Evolutionary conservation across 345 rosid genomes (phyloP).

Genomic region (Pistacia vera): DNA sequence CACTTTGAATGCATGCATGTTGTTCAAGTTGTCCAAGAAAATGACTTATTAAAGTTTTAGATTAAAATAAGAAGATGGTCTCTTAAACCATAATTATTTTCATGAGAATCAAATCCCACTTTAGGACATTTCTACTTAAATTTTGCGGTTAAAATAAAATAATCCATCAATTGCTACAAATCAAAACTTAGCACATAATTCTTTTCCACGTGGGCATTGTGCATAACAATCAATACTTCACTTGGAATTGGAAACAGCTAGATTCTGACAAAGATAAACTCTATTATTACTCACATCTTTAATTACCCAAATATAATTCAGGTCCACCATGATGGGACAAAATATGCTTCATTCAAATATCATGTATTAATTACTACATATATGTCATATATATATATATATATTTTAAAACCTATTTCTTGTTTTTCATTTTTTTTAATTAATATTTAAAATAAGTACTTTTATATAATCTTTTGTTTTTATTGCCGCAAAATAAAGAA

Average conservation of each 20-base stretch:
- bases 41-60: background rate
- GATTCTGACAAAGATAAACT: background rate
- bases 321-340: background rate
- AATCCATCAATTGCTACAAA: background rate
- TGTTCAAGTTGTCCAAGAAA: background rate
- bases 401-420: no score
- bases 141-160: background rate
- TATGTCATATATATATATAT: no score
- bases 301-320: background rate
- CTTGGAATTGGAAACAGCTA: constrained; percentile 13
- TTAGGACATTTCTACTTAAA: background rate
- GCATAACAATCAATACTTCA: background rate
- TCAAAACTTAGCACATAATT: background rate
- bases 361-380: no score
- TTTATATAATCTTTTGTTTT: no score
- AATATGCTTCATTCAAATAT: no score
- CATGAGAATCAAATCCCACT: constrained; percentile 24
- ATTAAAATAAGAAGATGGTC: constrained; percentile 7
- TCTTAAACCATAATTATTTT: constrained; percentile 4
- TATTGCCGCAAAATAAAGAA: no score
- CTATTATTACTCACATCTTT: background rate
- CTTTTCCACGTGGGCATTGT: constrained; percentile 6
- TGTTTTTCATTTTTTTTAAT: no score
- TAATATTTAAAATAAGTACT: no score
- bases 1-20: constrained; percentile 2